Conservation (phyloP, 1,284 basidiomycete genomes). For the Fomitiporia mediterranea region DNA sequence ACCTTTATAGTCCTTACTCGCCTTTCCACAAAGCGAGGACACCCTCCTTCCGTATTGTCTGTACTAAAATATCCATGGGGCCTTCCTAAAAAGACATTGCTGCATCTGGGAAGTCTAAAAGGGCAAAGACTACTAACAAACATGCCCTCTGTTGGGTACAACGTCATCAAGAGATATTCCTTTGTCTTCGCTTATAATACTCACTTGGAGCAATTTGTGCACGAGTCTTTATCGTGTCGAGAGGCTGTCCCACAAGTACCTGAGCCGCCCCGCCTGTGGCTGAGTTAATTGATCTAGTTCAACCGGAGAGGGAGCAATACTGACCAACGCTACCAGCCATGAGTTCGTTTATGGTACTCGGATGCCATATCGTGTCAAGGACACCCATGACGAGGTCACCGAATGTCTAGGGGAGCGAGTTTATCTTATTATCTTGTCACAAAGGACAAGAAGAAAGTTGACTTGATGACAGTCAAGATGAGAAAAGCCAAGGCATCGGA, state of each 20-base stretch:
- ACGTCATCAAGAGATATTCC: too few species aligned
- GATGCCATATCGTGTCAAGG: constrained; percentile 20
- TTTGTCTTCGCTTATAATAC: too few species aligned
- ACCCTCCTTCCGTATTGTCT: constrained; percentile 85
- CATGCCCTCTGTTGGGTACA: constrained; percentile 54
- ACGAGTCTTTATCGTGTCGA: constrained; percentile 85
- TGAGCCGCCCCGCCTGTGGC: constrained; percentile 32
- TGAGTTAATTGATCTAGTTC: neutral
- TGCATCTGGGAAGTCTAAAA: neutral
- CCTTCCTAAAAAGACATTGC: constrained; percentile 59
- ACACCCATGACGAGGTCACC: too few species aligned
- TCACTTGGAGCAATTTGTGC: constrained; percentile 75
- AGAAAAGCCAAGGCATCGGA: neutral
- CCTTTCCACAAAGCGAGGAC: constrained; percentile 92
- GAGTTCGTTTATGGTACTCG: constrained; percentile 61
- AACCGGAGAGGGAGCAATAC: constrained; percentile 31
- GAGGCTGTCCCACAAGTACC: constrained; percentile 82
- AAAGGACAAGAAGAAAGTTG: too few species aligned
- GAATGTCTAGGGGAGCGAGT: too few species aligned
- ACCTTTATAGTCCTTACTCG: constrained; percentile 28
- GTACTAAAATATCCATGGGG: constrained; percentile 81
- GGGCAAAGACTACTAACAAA: constrained; percentile 52
- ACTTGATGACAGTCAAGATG: neutral
- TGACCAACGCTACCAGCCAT: constrained; percentile 72
- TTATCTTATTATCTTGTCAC: too few species aligned